Evolutionary conservation across 306 rosid species (phyloP).

Genomic region (Argentina anserina): DNA sequence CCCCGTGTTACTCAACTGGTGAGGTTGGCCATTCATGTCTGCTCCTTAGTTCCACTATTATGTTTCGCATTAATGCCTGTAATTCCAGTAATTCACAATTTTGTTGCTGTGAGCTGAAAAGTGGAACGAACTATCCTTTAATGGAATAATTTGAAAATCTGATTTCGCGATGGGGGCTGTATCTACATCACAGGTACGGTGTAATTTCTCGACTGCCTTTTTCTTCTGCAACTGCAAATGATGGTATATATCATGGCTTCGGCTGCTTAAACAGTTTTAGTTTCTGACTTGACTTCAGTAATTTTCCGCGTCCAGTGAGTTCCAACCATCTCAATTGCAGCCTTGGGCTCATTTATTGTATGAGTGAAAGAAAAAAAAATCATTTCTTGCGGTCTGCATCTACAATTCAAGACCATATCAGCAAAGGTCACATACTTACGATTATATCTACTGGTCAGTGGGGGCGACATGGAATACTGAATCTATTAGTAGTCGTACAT

Average conservation of each 20-base stretch:
- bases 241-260: neutral
- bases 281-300: neutral
- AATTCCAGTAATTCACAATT: neutral
- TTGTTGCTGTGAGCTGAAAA: neutral
- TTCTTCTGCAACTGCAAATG: slow-evolving; percentile 9
- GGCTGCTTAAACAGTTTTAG: neutral
- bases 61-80: neutral
- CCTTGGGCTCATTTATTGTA: neutral
- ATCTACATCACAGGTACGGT: neutral
- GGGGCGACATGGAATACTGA: neutral
- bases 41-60: neutral
- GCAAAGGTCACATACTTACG: neutral
- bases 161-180: neutral
- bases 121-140: slow-evolving; percentile 10
- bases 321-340: neutral
- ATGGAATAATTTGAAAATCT: neutral
- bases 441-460: neutral
- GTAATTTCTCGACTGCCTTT: neutral
- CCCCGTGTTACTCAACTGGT: neutral
- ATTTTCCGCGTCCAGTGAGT: neutral
- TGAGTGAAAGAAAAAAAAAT: neutral
- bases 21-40: neutral
- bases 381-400: neutral
- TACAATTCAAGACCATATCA: neutral
- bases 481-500: neutral